Base-by-base conservation (phyloP, 2,329 filamentous ascomycete genomes). In the Bisporella sp. region DNA sequence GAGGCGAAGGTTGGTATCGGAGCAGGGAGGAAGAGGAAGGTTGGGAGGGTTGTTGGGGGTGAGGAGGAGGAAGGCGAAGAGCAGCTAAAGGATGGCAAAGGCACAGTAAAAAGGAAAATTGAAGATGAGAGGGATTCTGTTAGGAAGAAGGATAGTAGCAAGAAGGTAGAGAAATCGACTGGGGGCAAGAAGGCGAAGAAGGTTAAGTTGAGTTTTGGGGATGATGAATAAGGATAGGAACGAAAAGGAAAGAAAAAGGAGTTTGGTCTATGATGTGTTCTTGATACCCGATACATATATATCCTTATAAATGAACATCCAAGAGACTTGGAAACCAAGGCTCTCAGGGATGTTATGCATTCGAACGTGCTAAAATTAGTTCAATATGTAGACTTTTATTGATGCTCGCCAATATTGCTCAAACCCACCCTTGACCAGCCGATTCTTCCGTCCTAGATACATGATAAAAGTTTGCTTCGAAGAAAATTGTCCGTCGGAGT, bases 131-230 rank as follows among this genome's bases (percentile, higher is more conserved):
- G 21, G 21, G 21, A 21, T 21, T 21, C 21, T 21, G 21, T 21
- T 21, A 21, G 21, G 21, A 21, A 21, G 21, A 21, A 21, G 21
- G 21, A 21, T 21, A 21, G 21, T 21, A 21, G 21, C 21, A 65
- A 62, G 50, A 62, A 63, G 31, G 39, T 33, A 9, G 52, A 57
- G 40, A 58, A 62, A 40, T 56, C 53, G 29, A 64, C 64, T 30
- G 31, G 31, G 48, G 61, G 58, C 5, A 65, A 82, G 64, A 67
- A 66, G 42, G 63, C 51, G 2, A 66, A 82, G 64, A 84, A 84
- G 69, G 78, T 85, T 53, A 85, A 85, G 69, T 69, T 85, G 43
- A 85, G 82, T 65, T 85, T 85, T 62, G 78, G 78, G 30, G 77
- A 84, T 50, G 80, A 83, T 13, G 77, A 81, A 44, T 65, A 51